These are phyloP conservation scores for Trichoderma orchidacearum DNA, from an alignment of 495 filamentous ascomycete genomes.

Conservation along the genomic window DNA sequence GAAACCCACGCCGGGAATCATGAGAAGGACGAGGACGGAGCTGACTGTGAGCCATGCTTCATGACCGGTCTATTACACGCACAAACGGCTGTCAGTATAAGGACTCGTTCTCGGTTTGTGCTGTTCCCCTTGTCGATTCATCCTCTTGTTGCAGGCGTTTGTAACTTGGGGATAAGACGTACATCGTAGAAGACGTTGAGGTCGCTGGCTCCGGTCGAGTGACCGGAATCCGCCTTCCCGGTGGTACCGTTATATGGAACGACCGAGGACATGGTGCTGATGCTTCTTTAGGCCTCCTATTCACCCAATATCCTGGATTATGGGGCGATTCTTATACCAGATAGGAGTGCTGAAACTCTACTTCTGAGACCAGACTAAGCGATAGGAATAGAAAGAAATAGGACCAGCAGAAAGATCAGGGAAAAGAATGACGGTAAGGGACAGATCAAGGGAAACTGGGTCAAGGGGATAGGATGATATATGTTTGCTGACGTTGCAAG, in stretches of 20 bases:
- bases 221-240: constrained; percentile 15
- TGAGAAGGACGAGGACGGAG: constrained; percentile 15
- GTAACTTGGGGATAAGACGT: neutral
- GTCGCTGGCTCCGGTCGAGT: constrained; percentile 12
- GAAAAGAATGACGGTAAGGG: neutral
- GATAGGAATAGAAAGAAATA: neutral
- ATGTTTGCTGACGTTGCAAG: neutral
- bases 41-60: constrained; percentile 7
- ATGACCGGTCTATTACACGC: neutral
- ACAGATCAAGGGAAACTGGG: neutral
- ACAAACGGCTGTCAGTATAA: neutral
- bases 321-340: neutral
- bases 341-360: too few species aligned
- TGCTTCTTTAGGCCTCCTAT: neutral
- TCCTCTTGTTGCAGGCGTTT: neutral
- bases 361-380: neutral
- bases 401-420: neutral
- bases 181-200: constrained; percentile 23
- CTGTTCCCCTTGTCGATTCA: too few species aligned
- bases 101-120: too few species aligned
- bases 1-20: constrained; percentile 76
- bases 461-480: neutral
- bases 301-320: neutral
- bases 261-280: constrained; percentile 15
- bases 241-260: constrained; percentile 17